Conservation (phyloP, 2,329 filamentous ascomycete species). For the Verticillium tricorpus region DNA sequence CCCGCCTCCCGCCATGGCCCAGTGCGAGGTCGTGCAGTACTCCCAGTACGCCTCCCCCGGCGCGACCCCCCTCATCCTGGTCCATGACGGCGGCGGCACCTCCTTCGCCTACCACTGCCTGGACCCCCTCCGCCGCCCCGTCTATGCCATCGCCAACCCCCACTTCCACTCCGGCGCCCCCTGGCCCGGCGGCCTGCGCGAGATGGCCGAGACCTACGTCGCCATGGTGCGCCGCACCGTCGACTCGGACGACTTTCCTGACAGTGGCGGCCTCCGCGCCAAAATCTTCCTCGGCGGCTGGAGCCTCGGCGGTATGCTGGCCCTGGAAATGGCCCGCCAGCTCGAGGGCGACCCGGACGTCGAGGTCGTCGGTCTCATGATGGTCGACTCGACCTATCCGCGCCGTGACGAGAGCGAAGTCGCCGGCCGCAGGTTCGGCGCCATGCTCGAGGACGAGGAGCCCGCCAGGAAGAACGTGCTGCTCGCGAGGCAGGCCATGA, state of each 20-base stretch:
- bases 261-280: slow-evolving; percentile 13
- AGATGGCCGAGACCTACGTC: slow-evolving; percentile 51
- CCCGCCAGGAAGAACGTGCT: slow-evolving; percentile 29
- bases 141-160: slow-evolving; percentile 54
- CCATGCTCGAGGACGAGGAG: slow-evolving; percentile 14
- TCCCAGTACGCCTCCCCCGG: slow-evolving; percentile 16
- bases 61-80: slow-evolving; percentile 45
- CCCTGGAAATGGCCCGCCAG: slow-evolving; percentile 44
- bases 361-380: slow-evolving; percentile 43
- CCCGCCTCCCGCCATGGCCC: background rate
- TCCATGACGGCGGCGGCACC: slow-evolving; percentile 60
- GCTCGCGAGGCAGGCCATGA: slow-evolving; percentile 33
- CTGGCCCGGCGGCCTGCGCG: slow-evolving; percentile 47
- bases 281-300: slow-evolving; percentile 50
- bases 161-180: slow-evolving; percentile 39
- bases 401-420: slow-evolving; percentile 6
- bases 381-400: slow-evolving; percentile 47
- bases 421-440: slow-evolving; percentile 6
- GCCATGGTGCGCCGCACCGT: slow-evolving; percentile 36
- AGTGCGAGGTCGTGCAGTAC: slow-evolving; percentile 11
- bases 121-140: slow-evolving; percentile 38
- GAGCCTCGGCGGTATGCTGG: slow-evolving; percentile 49
- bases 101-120: slow-evolving; percentile 54
- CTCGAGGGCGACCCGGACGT: slow-evolving; percentile 25
- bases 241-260: slow-evolving; percentile 20